phyloP scores from a whole-genome alignment of 2,329 filamentous ascomycete genomes.

The Furcasterigmium sp. region DNA sequence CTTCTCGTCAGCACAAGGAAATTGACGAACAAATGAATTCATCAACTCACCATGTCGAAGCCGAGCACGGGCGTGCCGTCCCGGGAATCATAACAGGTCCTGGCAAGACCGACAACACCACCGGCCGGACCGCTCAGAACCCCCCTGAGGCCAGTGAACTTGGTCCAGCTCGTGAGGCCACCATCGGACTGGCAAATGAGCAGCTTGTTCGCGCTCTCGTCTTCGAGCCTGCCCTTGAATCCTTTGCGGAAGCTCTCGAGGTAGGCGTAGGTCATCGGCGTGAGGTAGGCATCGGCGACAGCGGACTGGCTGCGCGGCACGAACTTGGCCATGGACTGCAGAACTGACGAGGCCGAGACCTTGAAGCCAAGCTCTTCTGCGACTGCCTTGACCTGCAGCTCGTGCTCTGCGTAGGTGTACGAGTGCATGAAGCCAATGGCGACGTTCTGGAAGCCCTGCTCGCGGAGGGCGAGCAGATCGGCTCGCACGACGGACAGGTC shows the following conservation, averaged over 20 bases:
- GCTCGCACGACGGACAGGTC: slow-evolving; percentile 23
- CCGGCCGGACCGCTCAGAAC: slow-evolving; percentile 71
- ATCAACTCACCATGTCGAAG: slow-evolving; percentile 71
- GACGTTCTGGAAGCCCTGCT: slow-evolving; percentile 31
- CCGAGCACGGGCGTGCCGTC: slow-evolving; percentile 68
- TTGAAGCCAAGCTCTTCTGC: slow-evolving; percentile 36
- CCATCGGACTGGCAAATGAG: slow-evolving; percentile 62
- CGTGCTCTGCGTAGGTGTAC: slow-evolving; percentile 57
- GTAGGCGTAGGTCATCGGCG: slow-evolving; percentile 29
- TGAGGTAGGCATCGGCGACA: slow-evolving; percentile 38
- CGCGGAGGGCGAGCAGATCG: slow-evolving; percentile 12
- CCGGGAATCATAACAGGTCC: slow-evolving; percentile 64
- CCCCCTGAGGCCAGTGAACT: slow-evolving; percentile 63
- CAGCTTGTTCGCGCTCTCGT: slow-evolving; percentile 5
- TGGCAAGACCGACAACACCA: slow-evolving; percentile 70
- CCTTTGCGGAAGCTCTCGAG: slow-evolving; percentile 27
- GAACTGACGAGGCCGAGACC: slow-evolving; percentile 28
- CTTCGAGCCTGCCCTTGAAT: slow-evolving; percentile 50
- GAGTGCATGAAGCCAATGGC: slow-evolving; percentile 68
- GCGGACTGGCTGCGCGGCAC: slow-evolving; percentile 37
- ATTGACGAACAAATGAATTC: too few relatives aligned
- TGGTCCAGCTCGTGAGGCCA: slow-evolving; percentile 47
- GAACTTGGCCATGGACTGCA: slow-evolving; percentile 36
- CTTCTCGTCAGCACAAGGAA: too few relatives aligned
- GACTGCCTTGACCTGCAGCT: slow-evolving; percentile 26